Evolutionary conservation across 2,329 filamentous ascomycete genomes (phyloP).

Genomic region (Clarireedia homoeocarpa): DNA sequence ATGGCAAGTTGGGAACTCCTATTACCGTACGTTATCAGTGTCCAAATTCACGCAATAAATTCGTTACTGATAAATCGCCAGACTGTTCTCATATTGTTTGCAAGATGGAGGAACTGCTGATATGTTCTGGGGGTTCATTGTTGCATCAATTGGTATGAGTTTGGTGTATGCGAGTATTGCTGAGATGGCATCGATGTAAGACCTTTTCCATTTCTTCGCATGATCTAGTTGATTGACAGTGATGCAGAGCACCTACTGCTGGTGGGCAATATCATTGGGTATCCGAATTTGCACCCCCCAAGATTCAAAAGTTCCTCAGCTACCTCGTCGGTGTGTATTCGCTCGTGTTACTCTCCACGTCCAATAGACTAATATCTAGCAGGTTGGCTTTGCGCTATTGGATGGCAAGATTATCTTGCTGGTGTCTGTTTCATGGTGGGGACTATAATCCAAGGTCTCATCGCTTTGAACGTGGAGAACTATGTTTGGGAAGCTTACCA

Average conservation of each 20-base stretch:
- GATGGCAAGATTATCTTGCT: constrained; percentile 38
- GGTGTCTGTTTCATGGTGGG: constrained; percentile 33
- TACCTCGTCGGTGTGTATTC: constrained; percentile 38
- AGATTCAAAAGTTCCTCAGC: constrained; percentile 43
- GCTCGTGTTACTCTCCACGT: neutral
- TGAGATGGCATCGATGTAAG: constrained; percentile 21
- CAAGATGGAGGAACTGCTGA: constrained; percentile 21
- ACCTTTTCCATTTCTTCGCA: neutral
- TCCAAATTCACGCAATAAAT: neutral
- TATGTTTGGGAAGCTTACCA: constrained; percentile 34
- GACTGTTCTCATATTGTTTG: constrained; percentile 9
- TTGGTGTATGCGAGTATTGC: constrained; percentile 20
- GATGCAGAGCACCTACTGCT: constrained; percentile 40
- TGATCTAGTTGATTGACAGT: neutral
- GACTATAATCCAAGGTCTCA: constrained; percentile 37
- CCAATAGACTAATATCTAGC: neutral
- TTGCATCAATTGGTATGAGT: constrained; percentile 20
- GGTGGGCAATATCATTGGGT: constrained; percentile 54
- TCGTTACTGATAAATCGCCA: neutral
- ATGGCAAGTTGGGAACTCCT: constrained; percentile 37
- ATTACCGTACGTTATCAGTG: constrained; percentile 23
- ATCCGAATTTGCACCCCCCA: constrained; percentile 41
- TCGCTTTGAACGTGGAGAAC: constrained; percentile 27
- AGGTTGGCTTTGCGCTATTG: constrained; percentile 39
- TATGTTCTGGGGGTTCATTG: constrained; percentile 32